A percentile compares a stretch with the other conserved stretches of the same genome.
Conservation (phyloP, 768 basidiomycete genomes). For the Lyophyllum decastes region DNA sequence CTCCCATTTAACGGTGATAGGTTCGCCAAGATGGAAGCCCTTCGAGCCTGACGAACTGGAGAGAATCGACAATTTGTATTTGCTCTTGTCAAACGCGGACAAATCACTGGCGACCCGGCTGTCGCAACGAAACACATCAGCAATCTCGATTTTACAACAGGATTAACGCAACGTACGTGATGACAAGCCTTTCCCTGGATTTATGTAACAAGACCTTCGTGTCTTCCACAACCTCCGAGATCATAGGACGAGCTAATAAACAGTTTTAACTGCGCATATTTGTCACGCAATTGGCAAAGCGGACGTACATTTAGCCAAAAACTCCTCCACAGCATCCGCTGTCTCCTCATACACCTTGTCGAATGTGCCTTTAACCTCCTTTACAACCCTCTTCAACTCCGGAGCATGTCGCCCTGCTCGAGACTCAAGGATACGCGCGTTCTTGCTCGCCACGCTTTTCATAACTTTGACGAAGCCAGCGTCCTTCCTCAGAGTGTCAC, state of each 20-base stretch:
- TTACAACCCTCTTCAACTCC: conserved; percentile 75
- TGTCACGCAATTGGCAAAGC: neutral
- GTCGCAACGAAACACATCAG: conserved; percentile 20
- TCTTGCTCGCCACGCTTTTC: conserved; percentile 86
- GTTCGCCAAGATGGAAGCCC: conserved; percentile 89
- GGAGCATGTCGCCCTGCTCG: conserved; percentile 82
- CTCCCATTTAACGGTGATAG: conserved; percentile 84
- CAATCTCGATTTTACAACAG: neutral
- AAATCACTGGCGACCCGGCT: conserved; percentile 84
- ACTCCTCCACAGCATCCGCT: conserved; percentile 90
- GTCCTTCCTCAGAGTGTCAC: conserved; percentile 89
- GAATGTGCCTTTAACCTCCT: conserved; percentile 91
- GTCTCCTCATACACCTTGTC: conserved; percentile 97
- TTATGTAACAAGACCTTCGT: conserved; percentile 91
- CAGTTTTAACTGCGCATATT: too few relatives aligned
- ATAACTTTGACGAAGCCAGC: conserved; percentile 99
- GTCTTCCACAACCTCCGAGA: conserved; percentile 90
- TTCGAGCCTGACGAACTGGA: conserved; percentile 50
- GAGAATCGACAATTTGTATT: conserved; percentile 72
- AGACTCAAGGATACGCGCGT: conserved; percentile 73
- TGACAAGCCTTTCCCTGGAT: conserved; percentile 86
- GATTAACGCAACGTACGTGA: conserved; percentile 63
- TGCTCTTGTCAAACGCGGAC: conserved; percentile 73
- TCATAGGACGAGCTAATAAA: conserved; percentile 73
- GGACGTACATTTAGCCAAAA: conserved; percentile 82